Conservation (phyloP, 169 alveolate genomes). For the Plasmodium knowlesi region DNA sequence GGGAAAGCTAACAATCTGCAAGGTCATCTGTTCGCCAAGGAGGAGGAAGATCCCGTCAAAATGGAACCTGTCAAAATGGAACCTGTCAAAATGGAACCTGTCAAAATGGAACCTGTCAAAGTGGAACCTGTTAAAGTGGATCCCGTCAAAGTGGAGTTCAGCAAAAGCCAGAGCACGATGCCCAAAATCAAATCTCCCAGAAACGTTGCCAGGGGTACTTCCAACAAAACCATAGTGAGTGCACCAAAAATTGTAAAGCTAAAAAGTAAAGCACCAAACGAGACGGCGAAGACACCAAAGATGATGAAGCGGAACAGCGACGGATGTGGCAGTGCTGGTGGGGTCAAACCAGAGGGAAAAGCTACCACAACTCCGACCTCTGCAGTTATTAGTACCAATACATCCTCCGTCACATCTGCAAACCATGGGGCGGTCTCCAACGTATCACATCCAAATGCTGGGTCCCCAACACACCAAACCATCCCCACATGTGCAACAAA, state of each 20-base stretch:
- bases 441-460: not conserved
- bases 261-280: slow-evolving; percentile 6
- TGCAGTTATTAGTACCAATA: not conserved
- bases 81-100: not conserved
- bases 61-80: not conserved
- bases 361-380: not conserved
- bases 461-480: not conserved
- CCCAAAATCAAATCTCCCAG: slow-evolving; percentile 3
- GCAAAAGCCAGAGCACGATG: not conserved
- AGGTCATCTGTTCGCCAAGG: not conserved
- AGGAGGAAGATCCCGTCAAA: not conserved
- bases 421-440: not conserved
- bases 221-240: not conserved
- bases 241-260: not conserved
- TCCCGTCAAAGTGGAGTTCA: not conserved
- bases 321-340: not conserved
- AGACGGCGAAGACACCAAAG: slow-evolving; percentile 21
- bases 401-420: not conserved
- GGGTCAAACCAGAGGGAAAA: not conserved
- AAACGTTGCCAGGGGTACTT: not conserved
- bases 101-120: not conserved
- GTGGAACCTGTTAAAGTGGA: not conserved
- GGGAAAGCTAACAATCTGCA: not conserved
- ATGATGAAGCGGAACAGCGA: slow-evolving; percentile 29
- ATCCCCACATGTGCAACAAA: not conserved